Evolutionary conservation across 257 asterid genomes (phyloP).

Genomic region (Plantago elongata): DNA sequence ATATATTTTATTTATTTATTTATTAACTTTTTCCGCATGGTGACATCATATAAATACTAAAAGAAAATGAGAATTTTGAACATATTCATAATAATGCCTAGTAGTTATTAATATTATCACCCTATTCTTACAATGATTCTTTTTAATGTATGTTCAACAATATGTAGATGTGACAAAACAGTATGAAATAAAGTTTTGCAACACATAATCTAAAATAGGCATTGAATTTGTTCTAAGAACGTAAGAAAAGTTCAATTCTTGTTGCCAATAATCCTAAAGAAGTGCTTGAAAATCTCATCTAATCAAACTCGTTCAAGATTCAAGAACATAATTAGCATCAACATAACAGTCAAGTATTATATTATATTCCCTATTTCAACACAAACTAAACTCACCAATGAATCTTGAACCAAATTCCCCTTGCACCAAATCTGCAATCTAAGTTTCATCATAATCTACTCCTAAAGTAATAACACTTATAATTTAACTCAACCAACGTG

Average conservation of each 20-base stretch:
- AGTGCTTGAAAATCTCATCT: slow-evolving; percentile 41
- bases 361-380: slow-evolving; percentile 16
- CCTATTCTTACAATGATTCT: too few relatives aligned
- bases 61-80: too few relatives aligned
- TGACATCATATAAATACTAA: too few relatives aligned
- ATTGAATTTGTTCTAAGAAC: not conserved
- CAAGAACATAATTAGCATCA: not conserved
- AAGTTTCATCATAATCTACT: not conserved
- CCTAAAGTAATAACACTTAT: not conserved
- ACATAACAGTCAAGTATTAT: slow-evolving; percentile 7
- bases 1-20: too few relatives aligned
- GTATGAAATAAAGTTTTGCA: too few relatives aligned
- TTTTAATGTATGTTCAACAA: too few relatives aligned
- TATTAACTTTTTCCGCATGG: too few relatives aligned
- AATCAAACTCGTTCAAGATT: slow-evolving; percentile 14
- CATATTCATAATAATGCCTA: too few relatives aligned
- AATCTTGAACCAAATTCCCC: slow-evolving; percentile 17
- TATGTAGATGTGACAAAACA: too few relatives aligned
- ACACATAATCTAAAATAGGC: too few relatives aligned
- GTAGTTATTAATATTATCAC: too few relatives aligned
- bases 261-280: slow-evolving; percentile 11
- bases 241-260: slow-evolving; percentile 15
- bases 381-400: slow-evolving; percentile 13
- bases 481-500: not conserved
- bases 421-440: not conserved